phyloP scores from a whole-genome alignment of 2,329 filamentous ascomycete species.

The Epichloe gansuensis region DNA sequence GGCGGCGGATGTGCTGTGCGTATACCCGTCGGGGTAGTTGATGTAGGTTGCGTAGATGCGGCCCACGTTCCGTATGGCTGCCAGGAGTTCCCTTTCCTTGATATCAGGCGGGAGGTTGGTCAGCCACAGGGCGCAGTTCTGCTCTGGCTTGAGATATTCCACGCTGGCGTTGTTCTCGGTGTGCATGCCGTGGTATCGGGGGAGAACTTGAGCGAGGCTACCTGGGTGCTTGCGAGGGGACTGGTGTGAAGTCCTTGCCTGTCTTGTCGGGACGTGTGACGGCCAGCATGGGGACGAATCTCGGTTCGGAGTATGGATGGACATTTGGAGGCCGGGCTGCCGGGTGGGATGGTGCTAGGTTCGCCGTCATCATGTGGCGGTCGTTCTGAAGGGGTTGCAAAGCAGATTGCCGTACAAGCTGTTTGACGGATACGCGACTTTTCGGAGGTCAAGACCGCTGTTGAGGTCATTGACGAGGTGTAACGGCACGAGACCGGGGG shows the following conservation, averaged over 20 bases:
- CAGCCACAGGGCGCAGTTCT: constrained; percentile 42
- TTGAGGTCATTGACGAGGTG: background rate
- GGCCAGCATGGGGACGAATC: constrained; percentile 14
- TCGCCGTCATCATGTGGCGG: too few species aligned
- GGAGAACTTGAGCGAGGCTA: constrained; percentile 16
- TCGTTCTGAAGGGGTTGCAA: too few species aligned
- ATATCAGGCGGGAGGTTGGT: constrained; percentile 35
- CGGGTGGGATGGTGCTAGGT: background rate
- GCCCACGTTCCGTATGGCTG: constrained; percentile 31
- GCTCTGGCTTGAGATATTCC: constrained; percentile 16
- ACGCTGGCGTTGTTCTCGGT: constrained; percentile 23
- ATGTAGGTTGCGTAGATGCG: constrained; percentile 40
- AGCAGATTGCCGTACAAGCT: background rate
- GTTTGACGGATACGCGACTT: background rate
- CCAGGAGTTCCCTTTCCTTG: constrained; percentile 31
- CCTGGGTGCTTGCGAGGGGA: constrained; percentile 1
- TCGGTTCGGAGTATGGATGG: background rate
- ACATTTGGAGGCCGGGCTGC: background rate
- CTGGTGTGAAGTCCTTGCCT: constrained; percentile 4
- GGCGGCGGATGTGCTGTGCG: constrained; percentile 29
- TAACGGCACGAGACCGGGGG: background rate
- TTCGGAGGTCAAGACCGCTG: background rate
- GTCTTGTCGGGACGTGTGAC: constrained; percentile 10
- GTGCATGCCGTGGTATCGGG: constrained; percentile 25
- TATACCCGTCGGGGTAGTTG: constrained; percentile 31